phyloP scores from a whole-genome alignment of 306 rosid species.

The Dryas alaskensis region DNA sequence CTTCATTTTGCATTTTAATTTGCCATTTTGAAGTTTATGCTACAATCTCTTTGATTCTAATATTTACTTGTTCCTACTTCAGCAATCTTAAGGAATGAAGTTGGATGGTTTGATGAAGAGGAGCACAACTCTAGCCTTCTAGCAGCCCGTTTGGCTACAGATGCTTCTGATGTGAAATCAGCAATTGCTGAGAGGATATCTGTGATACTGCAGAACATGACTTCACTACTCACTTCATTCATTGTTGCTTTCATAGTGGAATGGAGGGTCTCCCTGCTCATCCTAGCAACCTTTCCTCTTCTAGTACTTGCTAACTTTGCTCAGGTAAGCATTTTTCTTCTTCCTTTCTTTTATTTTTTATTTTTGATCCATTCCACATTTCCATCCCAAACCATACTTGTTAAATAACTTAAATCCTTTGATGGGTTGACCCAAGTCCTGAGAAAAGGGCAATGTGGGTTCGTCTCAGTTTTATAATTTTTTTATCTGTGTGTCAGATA shows the following conservation, averaged over 20 bases:
- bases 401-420: not conserved
- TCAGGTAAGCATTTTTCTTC: conserved; percentile 49
- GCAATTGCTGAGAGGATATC: conserved; percentile 97
- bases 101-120: conserved; percentile 98
- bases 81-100: conserved; percentile 95
- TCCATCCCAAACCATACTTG: not conserved
- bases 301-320: conserved; percentile 95
- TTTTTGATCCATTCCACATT: too few species aligned
- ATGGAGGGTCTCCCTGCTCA: conserved; percentile 98
- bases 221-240: conserved; percentile 93
- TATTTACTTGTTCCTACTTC: not conserved
- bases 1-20: not conserved
- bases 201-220: conserved; percentile 91
- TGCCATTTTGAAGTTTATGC: not conserved
- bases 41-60: not conserved
- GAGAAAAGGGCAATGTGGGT: conserved; percentile 23
- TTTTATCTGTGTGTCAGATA: conserved; percentile 26
- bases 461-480: conserved; percentile 19
- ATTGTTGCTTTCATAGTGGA: conserved; percentile 97
- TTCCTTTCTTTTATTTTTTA: not conserved
- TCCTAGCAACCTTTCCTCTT: conserved; percentile 85
- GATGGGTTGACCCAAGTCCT: conserved; percentile 34
- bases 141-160: conserved; percentile 83
- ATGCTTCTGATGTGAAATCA: conserved; percentile 95
- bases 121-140: conserved; percentile 95